Conservation (phyloP, 257 asterid species). For the Paraleonurus japonicus region DNA sequence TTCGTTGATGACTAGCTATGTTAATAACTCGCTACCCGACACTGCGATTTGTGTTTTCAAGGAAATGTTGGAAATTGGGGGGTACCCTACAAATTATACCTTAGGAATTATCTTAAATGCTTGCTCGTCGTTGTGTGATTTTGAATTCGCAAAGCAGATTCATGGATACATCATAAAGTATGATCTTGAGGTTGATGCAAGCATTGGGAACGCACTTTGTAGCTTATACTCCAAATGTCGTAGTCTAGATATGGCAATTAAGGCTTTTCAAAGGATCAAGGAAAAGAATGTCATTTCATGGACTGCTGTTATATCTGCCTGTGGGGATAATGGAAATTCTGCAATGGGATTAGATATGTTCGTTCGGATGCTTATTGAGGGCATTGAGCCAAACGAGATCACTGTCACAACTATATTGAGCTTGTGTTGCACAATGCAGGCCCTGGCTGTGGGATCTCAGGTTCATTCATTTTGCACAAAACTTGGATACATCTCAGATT, state of each 20-base stretch:
- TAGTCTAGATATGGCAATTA: conserved; percentile 53
- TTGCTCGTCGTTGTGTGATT: conserved; percentile 55
- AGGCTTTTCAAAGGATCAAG: conserved; percentile 52
- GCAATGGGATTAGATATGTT: conserved; percentile 63
- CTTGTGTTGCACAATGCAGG: conserved; percentile 67
- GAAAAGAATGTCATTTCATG: conserved; percentile 86
- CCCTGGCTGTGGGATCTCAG: conserved; percentile 63
- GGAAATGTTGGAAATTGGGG: conserved; percentile 73
- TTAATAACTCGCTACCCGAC: conserved; percentile 54
- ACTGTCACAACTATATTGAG: conserved; percentile 72
- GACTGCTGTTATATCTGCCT: conserved; percentile 72
- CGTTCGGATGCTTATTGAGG: conserved; percentile 57
- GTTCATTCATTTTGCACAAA: conserved; percentile 66
- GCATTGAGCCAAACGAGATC: conserved; percentile 68
- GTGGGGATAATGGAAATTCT: conserved; percentile 75
- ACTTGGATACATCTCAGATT: conserved; percentile 55
- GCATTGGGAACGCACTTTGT: conserved; percentile 79
- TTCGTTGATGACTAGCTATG: conserved; percentile 75
- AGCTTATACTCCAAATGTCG: conserved; percentile 70
- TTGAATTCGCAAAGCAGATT: conserved; percentile 65
- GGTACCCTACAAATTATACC: conserved; percentile 65
- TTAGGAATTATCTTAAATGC: conserved; percentile 67
- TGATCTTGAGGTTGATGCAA: conserved; percentile 47
- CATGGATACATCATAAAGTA: conserved; percentile 74
- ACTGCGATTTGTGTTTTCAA: conserved; percentile 49